A percentile compares a stretch with the other conserved stretches of the same genome.
Conservation (phyloP, 1,284 basidiomycete genomes). For the Volvariella surrecta region DNA sequence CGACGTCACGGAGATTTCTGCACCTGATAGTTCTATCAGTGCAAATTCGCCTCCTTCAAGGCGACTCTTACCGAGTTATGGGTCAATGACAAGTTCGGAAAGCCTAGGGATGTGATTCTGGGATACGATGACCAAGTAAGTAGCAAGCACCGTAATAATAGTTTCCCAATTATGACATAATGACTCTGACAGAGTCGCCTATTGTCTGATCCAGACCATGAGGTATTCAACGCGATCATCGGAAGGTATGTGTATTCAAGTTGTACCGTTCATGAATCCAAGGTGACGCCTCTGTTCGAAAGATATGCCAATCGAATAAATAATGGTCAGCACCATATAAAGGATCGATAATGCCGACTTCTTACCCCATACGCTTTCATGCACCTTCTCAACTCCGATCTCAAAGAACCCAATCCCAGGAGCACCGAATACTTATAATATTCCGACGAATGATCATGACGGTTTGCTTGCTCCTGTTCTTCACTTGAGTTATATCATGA, state of each 20-base stretch:
- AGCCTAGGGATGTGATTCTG: conserved; percentile 36
- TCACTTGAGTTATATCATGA: no score
- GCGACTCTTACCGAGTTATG: conserved; percentile 43
- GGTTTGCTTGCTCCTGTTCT: conserved; percentile 17
- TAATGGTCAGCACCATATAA: conserved; percentile 27
- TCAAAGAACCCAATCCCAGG: conserved; percentile 36
- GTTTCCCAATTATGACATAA: not conserved
- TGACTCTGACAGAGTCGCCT: conserved; percentile 24
- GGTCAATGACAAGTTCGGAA: conserved; percentile 40
- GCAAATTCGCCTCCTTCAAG: conserved; percentile 47
- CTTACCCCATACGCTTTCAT: conserved; percentile 15
- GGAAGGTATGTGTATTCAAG: conserved; percentile 25
- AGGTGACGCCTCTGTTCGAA: no score
- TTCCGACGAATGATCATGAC: conserved; percentile 40
- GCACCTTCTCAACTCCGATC: conserved; percentile 48
- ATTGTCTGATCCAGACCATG: conserved; percentile 37
- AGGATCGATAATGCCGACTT: not conserved
- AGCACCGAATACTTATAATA: conserved; percentile 39
- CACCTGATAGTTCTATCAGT: conserved; percentile 43
- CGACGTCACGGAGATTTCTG: conserved; percentile 35
- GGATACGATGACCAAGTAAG: conserved; percentile 46
- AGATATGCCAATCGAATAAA: conserved; percentile 45
- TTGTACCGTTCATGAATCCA: not conserved
- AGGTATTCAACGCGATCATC: conserved; percentile 41
- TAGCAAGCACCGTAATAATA: conserved; percentile 2